Evolutionary conservation across 2,329 filamentous ascomycete genomes (phyloP).

Genomic region (Exophiala xenobiotica): DNA sequence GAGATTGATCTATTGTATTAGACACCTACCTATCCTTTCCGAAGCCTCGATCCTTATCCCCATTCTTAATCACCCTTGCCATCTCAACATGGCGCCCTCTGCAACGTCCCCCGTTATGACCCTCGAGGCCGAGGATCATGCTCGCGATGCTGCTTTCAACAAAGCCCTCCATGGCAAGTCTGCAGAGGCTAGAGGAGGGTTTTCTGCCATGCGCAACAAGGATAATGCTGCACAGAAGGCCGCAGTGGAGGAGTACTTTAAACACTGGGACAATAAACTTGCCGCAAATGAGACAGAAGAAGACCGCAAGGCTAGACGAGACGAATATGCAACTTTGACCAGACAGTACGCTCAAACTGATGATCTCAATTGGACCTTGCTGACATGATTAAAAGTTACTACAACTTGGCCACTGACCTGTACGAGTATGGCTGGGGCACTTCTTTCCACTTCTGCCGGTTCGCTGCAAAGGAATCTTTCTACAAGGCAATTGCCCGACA

Average conservation of each 20-base stretch:
- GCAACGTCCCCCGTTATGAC: constrained; percentile 32
- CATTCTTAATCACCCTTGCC: neutral
- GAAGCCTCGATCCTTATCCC: neutral
- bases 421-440: constrained; percentile 98
- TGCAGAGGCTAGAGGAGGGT: constrained; percentile 66
- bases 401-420: constrained; percentile 92
- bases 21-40: neutral
- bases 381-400: constrained; percentile 64
- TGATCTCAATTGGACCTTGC: constrained; percentile 23
- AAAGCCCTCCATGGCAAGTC: constrained; percentile 80
- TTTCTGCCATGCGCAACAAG: constrained; percentile 80
- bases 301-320: constrained; percentile 75
- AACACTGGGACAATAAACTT: constrained; percentile 89
- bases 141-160: constrained; percentile 86
- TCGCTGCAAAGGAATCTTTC: constrained; percentile 82
- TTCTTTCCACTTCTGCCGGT: constrained; percentile 97
- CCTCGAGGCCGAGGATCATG: constrained; percentile 80
- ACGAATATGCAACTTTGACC: constrained; percentile 89
- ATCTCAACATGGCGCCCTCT: constrained; percentile 50
- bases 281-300: constrained; percentile 78
- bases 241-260: constrained; percentile 89
- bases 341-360: constrained; percentile 68
- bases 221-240: constrained; percentile 74
- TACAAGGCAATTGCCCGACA: constrained; percentile 90
- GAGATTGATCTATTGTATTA: neutral